A percentile compares a stretch with the other conserved stretches of the same genome.
These are phyloP conservation scores for Breynia disticha DNA, from an alignment of 441 rosid species.

Conservation along the genomic window DNA sequence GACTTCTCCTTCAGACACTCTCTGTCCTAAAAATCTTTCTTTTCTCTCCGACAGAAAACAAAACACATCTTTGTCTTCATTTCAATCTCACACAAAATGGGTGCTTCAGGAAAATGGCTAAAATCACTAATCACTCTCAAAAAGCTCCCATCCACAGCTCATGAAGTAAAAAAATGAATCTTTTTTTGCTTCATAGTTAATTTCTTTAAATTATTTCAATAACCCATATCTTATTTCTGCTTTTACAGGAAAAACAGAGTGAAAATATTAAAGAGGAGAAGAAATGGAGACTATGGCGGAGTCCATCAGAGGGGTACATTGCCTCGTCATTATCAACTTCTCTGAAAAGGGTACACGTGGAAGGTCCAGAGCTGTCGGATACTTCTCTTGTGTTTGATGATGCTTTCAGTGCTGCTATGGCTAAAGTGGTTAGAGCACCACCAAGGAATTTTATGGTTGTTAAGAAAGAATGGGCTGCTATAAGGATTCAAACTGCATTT, in stretches of 20 bases:
- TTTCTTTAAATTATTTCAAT: neutral
- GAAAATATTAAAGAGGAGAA: conserved; percentile 42
- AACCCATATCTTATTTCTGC: neutral
- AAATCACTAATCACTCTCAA: conserved; percentile 48
- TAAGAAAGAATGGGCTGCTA: conserved; percentile 72
- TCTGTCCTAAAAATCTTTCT: conserved; percentile 4
- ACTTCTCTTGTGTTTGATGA: conserved; percentile 30
- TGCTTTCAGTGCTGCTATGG: conserved; percentile 52
- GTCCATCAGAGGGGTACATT: conserved; percentile 50
- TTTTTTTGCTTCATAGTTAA: neutral
- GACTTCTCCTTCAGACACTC: conserved; percentile 4
- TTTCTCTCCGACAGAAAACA: no score
- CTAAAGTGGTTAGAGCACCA: conserved; percentile 60
- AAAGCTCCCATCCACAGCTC: conserved; percentile 27
- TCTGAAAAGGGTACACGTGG: conserved; percentile 27
- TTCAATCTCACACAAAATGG: conserved; percentile 35
- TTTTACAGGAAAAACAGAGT: conserved; percentile 31
- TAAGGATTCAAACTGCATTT: conserved; percentile 68
- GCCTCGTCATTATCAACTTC: conserved; percentile 18
- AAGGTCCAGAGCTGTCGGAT: conserved; percentile 36
- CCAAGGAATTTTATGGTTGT: conserved; percentile 52
- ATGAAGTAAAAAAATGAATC: conserved; percentile 13
- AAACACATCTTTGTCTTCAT: no score
- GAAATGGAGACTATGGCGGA: conserved; percentile 92
- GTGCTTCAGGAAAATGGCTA: conserved; percentile 79